Percentiles rank a stretch among this genome's conserved stretches.
Conservation (phyloP, 2,329 filamentous ascomycete species). For the Scedosporium boydii region DNA sequence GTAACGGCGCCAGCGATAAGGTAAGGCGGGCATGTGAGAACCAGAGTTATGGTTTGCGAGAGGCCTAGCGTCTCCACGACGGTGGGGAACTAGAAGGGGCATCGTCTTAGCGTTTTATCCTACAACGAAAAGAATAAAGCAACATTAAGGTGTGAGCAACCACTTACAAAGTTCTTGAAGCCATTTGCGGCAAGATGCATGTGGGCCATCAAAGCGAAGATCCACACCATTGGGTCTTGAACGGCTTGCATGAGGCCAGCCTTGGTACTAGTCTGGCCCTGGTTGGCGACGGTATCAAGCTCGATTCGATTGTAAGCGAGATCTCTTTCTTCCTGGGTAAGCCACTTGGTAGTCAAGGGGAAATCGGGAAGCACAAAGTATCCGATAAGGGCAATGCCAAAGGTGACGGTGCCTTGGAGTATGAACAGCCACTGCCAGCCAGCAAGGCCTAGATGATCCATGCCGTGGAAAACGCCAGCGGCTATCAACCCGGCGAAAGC, state of each 20-base stretch:
- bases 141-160: neutral
- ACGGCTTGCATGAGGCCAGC: conserved; percentile 23
- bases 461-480: conserved; percentile 50
- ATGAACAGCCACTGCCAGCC: conserved; percentile 66
- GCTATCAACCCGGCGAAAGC: conserved; percentile 59
- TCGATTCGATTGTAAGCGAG: conserved; percentile 33
- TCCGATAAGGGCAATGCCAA: conserved; percentile 21
- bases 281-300: conserved; percentile 24
- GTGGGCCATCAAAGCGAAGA: conserved; percentile 39
- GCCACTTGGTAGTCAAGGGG: conserved; percentile 35
- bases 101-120: neutral
- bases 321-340: conserved; percentile 36
- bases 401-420: conserved; percentile 46
- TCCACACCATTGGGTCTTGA: conserved; percentile 32
- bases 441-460: conserved; percentile 40
- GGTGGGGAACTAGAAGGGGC: conserved; percentile 9
- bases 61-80: conserved; percentile 41
- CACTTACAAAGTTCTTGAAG: conserved; percentile 28
- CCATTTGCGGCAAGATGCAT: conserved; percentile 37
- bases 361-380: conserved; percentile 27
- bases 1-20: conserved; percentile 36
- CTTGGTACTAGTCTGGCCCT: conserved; percentile 13
- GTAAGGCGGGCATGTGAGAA: conserved; percentile 44
- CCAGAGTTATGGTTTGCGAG: conserved; percentile 36
- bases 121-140: neutral